These are phyloP conservation scores for Cercophora sp. DNA, from an alignment of 495 filamentous ascomycete genomes.

Conservation along the genomic window DNA sequence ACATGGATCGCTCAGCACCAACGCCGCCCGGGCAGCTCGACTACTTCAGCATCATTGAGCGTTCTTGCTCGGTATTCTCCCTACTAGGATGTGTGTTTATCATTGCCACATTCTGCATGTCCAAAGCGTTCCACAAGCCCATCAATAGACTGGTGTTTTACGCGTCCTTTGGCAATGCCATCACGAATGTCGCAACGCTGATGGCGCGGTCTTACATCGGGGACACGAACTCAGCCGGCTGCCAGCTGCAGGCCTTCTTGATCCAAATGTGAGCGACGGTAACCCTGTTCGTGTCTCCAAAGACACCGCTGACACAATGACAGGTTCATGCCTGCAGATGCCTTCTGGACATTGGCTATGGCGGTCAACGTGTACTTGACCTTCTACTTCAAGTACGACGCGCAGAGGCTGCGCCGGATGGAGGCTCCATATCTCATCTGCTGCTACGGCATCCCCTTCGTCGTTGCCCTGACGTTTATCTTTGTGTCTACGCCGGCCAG, in stretches of 20 bases:
- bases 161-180: constrained; percentile 78
- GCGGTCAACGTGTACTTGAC: constrained; percentile 84
- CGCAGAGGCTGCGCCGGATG: constrained; percentile 59
- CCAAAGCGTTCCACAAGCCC: constrained; percentile 67
- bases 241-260: constrained; percentile 73
- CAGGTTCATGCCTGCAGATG: constrained; percentile 78
- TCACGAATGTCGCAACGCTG: constrained; percentile 75
- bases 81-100: constrained; percentile 70
- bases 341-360: constrained; percentile 80
- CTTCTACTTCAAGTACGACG: constrained; percentile 73
- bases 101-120: constrained; percentile 63
- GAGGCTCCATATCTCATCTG: constrained; percentile 67
- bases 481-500: constrained; percentile 50
- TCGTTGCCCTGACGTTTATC: constrained; percentile 65
- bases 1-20: constrained; percentile 10
- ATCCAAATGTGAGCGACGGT: constrained; percentile 70
- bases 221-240: constrained; percentile 50
- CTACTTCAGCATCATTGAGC: constrained; percentile 60
- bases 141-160: constrained; percentile 86
- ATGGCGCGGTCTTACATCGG: constrained; percentile 59
- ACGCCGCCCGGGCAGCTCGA: constrained; percentile 18
- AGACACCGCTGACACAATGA: too few relatives aligned
- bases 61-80: constrained; percentile 65
- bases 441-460: constrained; percentile 74
- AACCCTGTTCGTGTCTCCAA: too few relatives aligned